Conservation (phyloP, 441 rosid genomes). For the Arabidopsis hybrid region DNA sequence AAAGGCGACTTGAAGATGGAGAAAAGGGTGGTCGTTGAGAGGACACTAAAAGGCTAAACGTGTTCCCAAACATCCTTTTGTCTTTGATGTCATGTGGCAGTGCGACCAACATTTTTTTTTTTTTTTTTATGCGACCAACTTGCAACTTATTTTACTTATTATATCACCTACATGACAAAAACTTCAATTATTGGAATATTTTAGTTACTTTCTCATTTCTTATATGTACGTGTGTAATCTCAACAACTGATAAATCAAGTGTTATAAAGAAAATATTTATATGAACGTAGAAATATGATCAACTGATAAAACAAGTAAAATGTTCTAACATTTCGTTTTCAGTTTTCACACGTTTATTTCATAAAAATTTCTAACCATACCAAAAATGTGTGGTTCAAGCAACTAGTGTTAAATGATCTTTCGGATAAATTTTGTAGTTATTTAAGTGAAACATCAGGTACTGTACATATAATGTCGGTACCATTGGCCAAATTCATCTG, state of each 20-base stretch:
- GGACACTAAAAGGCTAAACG: slow-evolving; percentile 25
- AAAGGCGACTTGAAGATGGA: slow-evolving; percentile 11
- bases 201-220: slow-evolving; percentile 5
- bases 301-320: slow-evolving; percentile 5
- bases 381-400: slow-evolving; percentile 4
- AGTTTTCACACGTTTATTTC: slow-evolving; percentile 9
- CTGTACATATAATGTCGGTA: slow-evolving; percentile 4
- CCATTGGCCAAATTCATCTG: slow-evolving; percentile 28
- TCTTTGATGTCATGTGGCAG: slow-evolving; percentile 31
- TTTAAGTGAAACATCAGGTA: not conserved
- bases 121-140: slow-evolving; percentile 43
- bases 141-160: slow-evolving; percentile 39
- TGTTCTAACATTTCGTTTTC: slow-evolving; percentile 5
- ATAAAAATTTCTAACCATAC: slow-evolving; percentile 15
- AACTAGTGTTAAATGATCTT: not conserved
- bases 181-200: not conserved
- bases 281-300: not conserved
- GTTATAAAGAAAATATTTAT: not conserved
- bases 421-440: not conserved
- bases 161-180: slow-evolving; percentile 22
- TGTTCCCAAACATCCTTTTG: slow-evolving; percentile 38
- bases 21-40: slow-evolving; percentile 31
- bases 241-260: not conserved
- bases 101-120: no score
- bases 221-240: not conserved